Percentiles rank a stretch among this genome's conserved stretches.
Conservation (phyloP, 1,139 yeast species). For the Pichia sp. region DNA sequence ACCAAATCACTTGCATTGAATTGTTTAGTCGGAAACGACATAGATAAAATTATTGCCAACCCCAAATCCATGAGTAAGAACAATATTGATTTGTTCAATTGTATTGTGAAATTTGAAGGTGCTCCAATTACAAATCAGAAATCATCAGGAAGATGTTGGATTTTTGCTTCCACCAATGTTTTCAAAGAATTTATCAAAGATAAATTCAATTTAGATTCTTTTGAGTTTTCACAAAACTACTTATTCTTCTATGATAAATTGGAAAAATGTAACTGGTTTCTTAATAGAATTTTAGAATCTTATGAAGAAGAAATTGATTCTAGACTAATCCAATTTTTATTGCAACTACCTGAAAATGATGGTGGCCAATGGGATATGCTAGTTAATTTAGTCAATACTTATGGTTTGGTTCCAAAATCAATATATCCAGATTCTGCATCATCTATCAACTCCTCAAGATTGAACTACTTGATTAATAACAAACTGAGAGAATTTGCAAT, state of each 20-base stretch:
- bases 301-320: constrained; percentile 47
- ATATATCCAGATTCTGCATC: constrained; percentile 55
- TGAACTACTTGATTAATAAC: constrained; percentile 46
- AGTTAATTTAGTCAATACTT: constrained; percentile 50
- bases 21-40: constrained; percentile 45
- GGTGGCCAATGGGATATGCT: constrained; percentile 76
- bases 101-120: constrained; percentile 46
- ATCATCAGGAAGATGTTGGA: constrained; percentile 60
- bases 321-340: constrained; percentile 40
- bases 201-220: constrained; percentile 42
- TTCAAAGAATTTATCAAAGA: constrained; percentile 47
- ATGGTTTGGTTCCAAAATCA: constrained; percentile 56
- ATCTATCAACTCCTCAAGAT: constrained; percentile 37
- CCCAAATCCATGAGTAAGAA: constrained; percentile 30
- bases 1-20: constrained; percentile 53
- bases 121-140: constrained; percentile 53
- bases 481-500: constrained; percentile 56
- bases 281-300: constrained; percentile 51
- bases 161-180: constrained; percentile 58
- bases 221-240: constrained; percentile 53
- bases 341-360: constrained; percentile 48
- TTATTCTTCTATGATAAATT: constrained; percentile 49
- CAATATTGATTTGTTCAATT: constrained; percentile 43
- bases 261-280: constrained; percentile 51
- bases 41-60: constrained; percentile 37